Evolutionary conservation across 306 rosid genomes (phyloP), one percentile per base, ranked within the genome.

Genomic region (Mimosa pudica): DNA sequence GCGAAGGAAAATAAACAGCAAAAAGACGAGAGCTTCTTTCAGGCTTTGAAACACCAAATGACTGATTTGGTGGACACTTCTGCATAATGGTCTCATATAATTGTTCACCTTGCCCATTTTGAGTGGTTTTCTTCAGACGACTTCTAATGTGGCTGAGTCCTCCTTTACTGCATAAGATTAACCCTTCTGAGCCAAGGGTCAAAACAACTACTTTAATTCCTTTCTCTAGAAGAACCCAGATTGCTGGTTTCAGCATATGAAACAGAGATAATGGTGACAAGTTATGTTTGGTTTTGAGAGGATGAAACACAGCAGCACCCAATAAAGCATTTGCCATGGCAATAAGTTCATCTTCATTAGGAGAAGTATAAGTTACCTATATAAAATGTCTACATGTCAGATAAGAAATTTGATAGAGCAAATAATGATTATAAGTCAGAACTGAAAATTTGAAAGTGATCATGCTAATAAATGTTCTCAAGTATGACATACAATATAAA

Each of bases 331-430:
- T 91, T 58, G 97, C 95, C 98, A 94, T 91, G 1, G 95, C 91
- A 45, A 87, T 83, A 68, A 94, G 97, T 81, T 94, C 95, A 84
- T 88, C 91, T 89, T 89, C 95, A 71, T 92, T 94, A 42, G 98
- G 97, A 46, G 98, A 94, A 66, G 92, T 89, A 85, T 81, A 84
- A 74, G 75, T 77, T 79, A 92, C 89, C 97, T 92, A 82, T 44
- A 81, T 24, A 81, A 78, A 72, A 80, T n/a, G 76, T 70, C 14
- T 52, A 61, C 11, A 61, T 20, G 79, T 82, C 76, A 67, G 35
- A 47, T 24, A 80, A 46, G 60, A 78, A 46, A 30, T 77, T 74
- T 47, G 58, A 69, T 71, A 61, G 17, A 18, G 42, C 45, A 33
- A 44, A 77, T 62, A 20, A 70, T 42, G 62, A 63, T 70, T 55